Evolutionary conservation across 1,139 yeast genomes (phyloP), one percentile per base, ranked within the genome.

Genomic region (Taiozyma onychis): DNA sequence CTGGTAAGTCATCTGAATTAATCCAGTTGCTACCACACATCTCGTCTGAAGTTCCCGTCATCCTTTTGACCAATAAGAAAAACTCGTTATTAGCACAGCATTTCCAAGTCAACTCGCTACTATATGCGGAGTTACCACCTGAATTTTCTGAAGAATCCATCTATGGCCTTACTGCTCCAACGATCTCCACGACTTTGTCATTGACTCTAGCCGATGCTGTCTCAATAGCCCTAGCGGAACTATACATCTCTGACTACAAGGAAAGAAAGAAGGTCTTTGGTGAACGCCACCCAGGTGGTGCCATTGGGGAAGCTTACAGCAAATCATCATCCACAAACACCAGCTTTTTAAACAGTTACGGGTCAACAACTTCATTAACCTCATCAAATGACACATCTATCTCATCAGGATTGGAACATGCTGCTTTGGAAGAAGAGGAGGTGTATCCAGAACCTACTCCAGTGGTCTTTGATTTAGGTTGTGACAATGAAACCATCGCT

Each of bases 141-240:
- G 68, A 72, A 43, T 73, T 82, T 50, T 72, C 77, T 41, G 97
- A 89, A 59, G 95, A 86, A 58, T 77, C 77, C 41, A 65, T 74
- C 6, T 88, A 86, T 62, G 97, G 96, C 0, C 66, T 89, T 16
- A 87, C 91, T 8, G 96, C 97, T 0, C 97, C 97, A 1, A 88
- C 97, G 0, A 80, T 89, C 6, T 81, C 95, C 8, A 85, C 96
- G 3, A 86, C 96, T 0, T 72, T 90, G 37, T 80, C 90, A 54
- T 69, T 89, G 49, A 82, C 88, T 0, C 71, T 89, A 44, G 88
- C 95, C 6, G 97, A 89, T 63, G 88, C 95, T 0, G 78, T 86
- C 22, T 78, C 87, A 35, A 76, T 89, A 48, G 85, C 95, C 0
- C 68, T 89, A 32, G 78, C 85, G 46, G 95, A 88, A 61, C 66